Evolutionary conservation across 176 grass and related monocot genomes (phyloP), one percentile per base, ranked within the genome.

Genomic region (Elymus sibiricus): DNA sequence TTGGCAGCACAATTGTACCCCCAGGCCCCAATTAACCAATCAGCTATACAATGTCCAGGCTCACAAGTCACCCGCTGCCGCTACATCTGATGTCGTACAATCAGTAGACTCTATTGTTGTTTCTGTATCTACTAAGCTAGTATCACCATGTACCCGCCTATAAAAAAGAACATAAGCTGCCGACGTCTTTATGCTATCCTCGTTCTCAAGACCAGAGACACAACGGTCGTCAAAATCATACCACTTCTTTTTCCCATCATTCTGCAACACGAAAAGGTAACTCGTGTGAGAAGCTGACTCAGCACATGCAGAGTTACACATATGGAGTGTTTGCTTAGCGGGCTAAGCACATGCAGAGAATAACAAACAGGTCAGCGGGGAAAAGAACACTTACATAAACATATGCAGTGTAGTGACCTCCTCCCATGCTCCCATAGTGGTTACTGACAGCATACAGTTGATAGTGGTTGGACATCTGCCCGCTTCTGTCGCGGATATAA

Each of bases 131-230:
- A 82, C 86, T 88, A 82, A 64, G 40, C 82, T 91, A 83, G 56
- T 42, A 76, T 74, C 39, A 66, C 67, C 72, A 72, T 93, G 87
- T 86, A 82, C 86, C 87, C 90, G 74, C 85, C 87, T 88, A 75
- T 94, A 99, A 85, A 97, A 97, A 70, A 93, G 87, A 94, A 99
- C 94, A 96, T 97, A 99, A 90, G 92, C 92, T 11, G 97, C 97
- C 40, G 94, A 94, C 31, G 90, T 91, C 85, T 96, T 96, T 81
- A 99, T 93, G 55, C 66, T 88, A 51, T 99, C 88, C 92, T 96
- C 90, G 0, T 83, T 77, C 66, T 91, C 85, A 55, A 90, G 87
- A 73, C 79, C 70, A 34, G 19, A 19, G 27, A 94, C 94, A 87
- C 83, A 87, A 62, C 87, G 86, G 70, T 99, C 94, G 43, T 99